Evolutionary conservation across 768 basidiomycete genomes (phyloP).

Genomic region (Amanita phalloides): DNA sequence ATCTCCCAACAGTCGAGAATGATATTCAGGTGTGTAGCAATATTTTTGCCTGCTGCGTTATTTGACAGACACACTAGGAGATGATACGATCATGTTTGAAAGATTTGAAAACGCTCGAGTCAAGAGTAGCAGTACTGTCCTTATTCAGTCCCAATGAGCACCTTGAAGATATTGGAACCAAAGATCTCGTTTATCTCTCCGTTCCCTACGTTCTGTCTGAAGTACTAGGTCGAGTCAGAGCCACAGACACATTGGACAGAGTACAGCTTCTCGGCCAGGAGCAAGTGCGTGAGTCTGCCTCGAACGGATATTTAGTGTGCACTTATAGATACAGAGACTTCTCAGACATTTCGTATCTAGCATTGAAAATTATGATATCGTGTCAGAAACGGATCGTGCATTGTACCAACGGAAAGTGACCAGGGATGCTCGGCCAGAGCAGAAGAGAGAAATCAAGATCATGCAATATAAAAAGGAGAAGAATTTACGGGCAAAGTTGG

Average conservation of each 20-base stretch:
- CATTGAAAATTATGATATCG: conserved; percentile 56
- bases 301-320: background rate
- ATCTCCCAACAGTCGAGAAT: conserved; percentile 30
- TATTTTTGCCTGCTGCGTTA: background rate
- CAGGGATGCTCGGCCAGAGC: conserved; percentile 41
- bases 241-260: conserved; percentile 47
- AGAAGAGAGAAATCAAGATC: conserved; percentile 81
- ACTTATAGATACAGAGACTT: background rate
- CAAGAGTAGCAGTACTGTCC: conserved; percentile 47
- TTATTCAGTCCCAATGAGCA: conserved; percentile 81
- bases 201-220: conserved; percentile 63
- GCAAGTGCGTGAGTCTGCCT: conserved; percentile 34
- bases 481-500: conserved; percentile 57
- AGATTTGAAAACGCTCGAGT: conserved; percentile 43
- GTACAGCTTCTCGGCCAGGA: conserved; percentile 41
- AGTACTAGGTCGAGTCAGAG: conserved; percentile 46
- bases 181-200: conserved; percentile 64
- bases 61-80: conserved; percentile 28
- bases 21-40: conserved; percentile 26
- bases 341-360: conserved; percentile 29
- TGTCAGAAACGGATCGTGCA: conserved; percentile 48
- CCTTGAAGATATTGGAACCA: conserved; percentile 72
- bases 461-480: conserved; percentile 84
- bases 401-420: conserved; percentile 43
- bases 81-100: conserved; percentile 42